Conservation (phyloP, 1,284 basidiomycete species). For the Trichosporon sp. region DNA sequence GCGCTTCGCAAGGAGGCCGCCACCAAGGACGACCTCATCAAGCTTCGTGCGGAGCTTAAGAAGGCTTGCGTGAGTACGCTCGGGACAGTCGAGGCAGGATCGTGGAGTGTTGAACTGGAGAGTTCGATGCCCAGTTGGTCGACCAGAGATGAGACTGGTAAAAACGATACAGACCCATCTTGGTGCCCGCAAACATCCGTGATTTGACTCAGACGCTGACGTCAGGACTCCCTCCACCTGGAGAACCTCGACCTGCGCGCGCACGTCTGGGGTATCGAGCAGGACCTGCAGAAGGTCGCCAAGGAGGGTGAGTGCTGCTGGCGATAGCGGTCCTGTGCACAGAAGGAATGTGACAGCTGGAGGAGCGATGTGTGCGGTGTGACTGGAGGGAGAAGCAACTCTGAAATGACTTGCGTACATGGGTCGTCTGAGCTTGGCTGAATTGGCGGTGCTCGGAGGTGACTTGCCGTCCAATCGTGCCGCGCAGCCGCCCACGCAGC, state of each 20-base stretch:
- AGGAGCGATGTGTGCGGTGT: neutral
- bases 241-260: conserved; percentile 49
- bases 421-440: neutral
- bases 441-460: neutral
- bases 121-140: neutral
- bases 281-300: conserved; percentile 47
- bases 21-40: conserved; percentile 70
- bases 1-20: conserved; percentile 63
- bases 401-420: neutral
- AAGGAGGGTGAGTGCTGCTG: conserved; percentile 41
- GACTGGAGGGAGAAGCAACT: neutral
- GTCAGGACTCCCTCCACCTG: conserved; percentile 49
- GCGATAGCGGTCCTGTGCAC: neutral
- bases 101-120: no score
- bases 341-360: neutral
- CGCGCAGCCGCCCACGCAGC: no score
- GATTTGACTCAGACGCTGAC: conserved; percentile 2
- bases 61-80: conserved; percentile 61
- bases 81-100: no score
- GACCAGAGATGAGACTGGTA: no score
- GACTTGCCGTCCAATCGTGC: no score
- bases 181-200: neutral
- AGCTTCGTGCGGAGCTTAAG: conserved; percentile 72
- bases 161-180: no score
- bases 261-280: conserved; percentile 51